Base-by-base conservation (phyloP, 768 basidiomycete genomes). In the Rhizopogon vulgaris region DNA sequence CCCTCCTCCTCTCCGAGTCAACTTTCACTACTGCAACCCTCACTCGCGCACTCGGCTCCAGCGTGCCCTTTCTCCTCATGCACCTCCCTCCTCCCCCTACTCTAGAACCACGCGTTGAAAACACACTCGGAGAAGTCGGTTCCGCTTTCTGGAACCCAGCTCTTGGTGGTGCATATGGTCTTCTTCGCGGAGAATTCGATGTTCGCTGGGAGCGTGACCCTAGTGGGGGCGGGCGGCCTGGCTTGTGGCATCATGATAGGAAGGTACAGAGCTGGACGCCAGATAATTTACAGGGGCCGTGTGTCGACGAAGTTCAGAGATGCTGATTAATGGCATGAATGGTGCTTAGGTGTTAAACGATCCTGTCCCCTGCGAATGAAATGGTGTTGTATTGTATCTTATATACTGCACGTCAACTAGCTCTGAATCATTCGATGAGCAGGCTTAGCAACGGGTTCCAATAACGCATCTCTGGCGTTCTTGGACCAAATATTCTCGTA, bases 1-100 rank as follows among this genome's bases (percentile, higher is more conserved):
- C 86, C 1, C 67, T 94, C 18, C 75, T 95, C 48, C 71, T 93
- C 36, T 94, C 91, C 1, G 78, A 89, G 62, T 91, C 89, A 15
- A 73, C 80, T 1, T 96, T 93, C 67, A 90, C 91, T 1, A 80
- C 77, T 48, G 69, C 80, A 0, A 80, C 91, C 0, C 63, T 88
- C 51, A 71, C 85, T 1, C 82, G 83, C 10, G 90, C 85, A 1
- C 78, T 83, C 54, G 82, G 84, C 10, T 93, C 90, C 1, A 74
- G 79, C 0, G 76, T 92, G 11, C 94, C 94, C 0, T 78, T 94
- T 52, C 76, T 91, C 51, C 76, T 96, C 11, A 63, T 95, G 2
- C 84, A 94, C 56, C 67, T 96, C 22, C 22, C 22, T 3, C 91
- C 92, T 1, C 75, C 76, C 8, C 51, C 54, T 25, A 3, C 41